Percentiles rank a stretch among this genome's conserved stretches.
phyloP scores from a whole-genome alignment of 352 stramenopile species.

The Globisporangium orthogonon region DNA sequence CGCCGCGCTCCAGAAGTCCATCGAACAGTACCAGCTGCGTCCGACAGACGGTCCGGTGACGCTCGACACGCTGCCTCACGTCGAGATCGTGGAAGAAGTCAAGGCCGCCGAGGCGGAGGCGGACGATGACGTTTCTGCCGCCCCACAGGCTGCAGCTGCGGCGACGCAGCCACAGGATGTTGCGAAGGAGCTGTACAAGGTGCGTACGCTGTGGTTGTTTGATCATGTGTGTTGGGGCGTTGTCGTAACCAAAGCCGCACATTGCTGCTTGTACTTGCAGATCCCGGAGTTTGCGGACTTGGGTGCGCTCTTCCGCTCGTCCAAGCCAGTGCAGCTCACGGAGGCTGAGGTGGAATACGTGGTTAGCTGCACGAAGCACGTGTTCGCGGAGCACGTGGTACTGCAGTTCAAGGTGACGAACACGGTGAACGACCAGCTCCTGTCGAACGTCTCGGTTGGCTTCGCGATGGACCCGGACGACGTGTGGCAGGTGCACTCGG shows the following conservation, averaged over 20 bases:
- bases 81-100: slow-evolving; percentile 61
- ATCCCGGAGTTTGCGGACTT: slow-evolving; percentile 94
- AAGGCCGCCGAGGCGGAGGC: slow-evolving; percentile 25
- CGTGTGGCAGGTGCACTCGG: slow-evolving; percentile 88
- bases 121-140: slow-evolving; percentile 24
- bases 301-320: slow-evolving; percentile 92
- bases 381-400: slow-evolving; percentile 96
- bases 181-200: slow-evolving; percentile 93
- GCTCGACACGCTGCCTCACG: slow-evolving; percentile 76
- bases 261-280: slow-evolving; percentile 10
- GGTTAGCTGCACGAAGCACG: slow-evolving; percentile 95
- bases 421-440: slow-evolving; percentile 97
- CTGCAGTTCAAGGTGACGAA: slow-evolving; percentile 97
- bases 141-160: slow-evolving; percentile 19
- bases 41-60: slow-evolving; percentile 72
- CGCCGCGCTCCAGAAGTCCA: slow-evolving; percentile 69
- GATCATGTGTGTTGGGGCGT: not conserved
- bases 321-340: slow-evolving; percentile 88
- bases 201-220: slow-evolving; percentile 13
- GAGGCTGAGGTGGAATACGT: slow-evolving; percentile 98
- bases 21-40: slow-evolving; percentile 83
- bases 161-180: slow-evolving; percentile 53
- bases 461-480: slow-evolving; percentile 89
- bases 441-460: slow-evolving; percentile 93
- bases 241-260: not conserved